Evolutionary conservation across 2,329 filamentous ascomycete species (phyloP).

Genomic region (Fusarium fujikuroi): DNA sequence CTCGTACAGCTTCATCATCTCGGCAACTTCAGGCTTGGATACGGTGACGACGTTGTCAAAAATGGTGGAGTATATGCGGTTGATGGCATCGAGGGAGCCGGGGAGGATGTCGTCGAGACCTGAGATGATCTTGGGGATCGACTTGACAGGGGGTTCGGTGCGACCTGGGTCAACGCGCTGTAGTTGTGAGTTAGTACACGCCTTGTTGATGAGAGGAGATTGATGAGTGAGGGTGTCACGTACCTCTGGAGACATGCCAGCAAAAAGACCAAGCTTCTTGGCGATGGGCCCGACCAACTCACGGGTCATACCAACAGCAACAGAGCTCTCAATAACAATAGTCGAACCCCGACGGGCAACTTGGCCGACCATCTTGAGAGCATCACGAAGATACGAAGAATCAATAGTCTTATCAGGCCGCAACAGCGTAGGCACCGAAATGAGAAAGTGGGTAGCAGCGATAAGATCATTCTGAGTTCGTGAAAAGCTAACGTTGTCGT

Average conservation of each 20-base stretch:
- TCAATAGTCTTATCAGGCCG: background rate
- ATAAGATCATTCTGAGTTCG: background rate
- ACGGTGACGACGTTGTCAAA: background rate
- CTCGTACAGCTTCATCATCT: slow-evolving; percentile 2
- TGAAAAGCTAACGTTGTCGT: background rate
- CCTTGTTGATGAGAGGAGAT: fast-evolving
- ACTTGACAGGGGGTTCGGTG: background rate
- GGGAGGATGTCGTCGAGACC: background rate
- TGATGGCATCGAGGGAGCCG: background rate
- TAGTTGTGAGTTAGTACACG: background rate
- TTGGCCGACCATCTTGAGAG: background rate
- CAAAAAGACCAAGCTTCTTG: background rate
- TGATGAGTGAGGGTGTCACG: background rate
- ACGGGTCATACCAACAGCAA: background rate
- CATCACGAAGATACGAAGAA: background rate
- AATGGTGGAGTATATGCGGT: background rate
- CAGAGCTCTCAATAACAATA: background rate
- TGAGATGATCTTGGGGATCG: background rate
- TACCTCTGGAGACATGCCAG: slow-evolving; percentile 2
- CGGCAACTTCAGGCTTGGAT: background rate
- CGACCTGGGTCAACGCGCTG: background rate
- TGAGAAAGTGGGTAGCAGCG: background rate
- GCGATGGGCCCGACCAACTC: background rate
- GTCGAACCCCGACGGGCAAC: background rate
- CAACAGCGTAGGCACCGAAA: background rate